Evolutionary conservation across 1,284 basidiomycete species (phyloP), one percentile per base, ranked within the genome.

Genomic region (Tilletiopsis washingtonensis): DNA sequence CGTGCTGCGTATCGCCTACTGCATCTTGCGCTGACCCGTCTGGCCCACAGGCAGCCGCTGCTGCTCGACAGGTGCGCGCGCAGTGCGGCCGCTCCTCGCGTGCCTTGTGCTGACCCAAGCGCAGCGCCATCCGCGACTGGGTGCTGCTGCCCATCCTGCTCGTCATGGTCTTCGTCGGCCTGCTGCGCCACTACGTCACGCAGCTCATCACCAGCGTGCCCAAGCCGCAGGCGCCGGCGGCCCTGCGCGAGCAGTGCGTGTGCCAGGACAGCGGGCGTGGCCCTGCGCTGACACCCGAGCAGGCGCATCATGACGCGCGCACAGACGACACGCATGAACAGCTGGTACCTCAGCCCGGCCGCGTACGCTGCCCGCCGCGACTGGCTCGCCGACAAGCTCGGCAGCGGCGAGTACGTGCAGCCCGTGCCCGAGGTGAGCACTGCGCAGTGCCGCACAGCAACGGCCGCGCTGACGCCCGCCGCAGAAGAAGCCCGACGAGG

Each of bases 151-250:
- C 94, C 51, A 94, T 99, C 75, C 93, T 91, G 40, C 78, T 96
- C 59, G 91, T 98, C 75, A 97, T 98, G 91, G 88, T 98, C 59
- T 79, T 98, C 36, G 91, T 97, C 44, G 94, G 94, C 25, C 79
- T 99, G 44, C 78, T 98, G 25, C 79, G 94, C 57, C 91, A 97
- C 75, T 94, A 97, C 75, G 84, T 98, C 27, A 85, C 91, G 12
- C 74, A 86, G 45, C 79, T 96, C 4, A 81, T 98, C 26, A 87
- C 90, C 69, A 83, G 85, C 3, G 74, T 83, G 23, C 90, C 91
- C 2, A 91, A 94, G 79, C 86, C 85, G 59, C 80, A 84, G 49
- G 75, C 85, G 3, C 80, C 82, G 34, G 81, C 81, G 32, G 86
- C 83, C 24, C 82, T 96, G 40, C 84, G 91, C 53, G 91, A 98